Percentiles rank a stretch among this genome's conserved stretches.
Conservation (phyloP, 768 basidiomycete genomes). For the Xerocomus potaroensis region DNA sequence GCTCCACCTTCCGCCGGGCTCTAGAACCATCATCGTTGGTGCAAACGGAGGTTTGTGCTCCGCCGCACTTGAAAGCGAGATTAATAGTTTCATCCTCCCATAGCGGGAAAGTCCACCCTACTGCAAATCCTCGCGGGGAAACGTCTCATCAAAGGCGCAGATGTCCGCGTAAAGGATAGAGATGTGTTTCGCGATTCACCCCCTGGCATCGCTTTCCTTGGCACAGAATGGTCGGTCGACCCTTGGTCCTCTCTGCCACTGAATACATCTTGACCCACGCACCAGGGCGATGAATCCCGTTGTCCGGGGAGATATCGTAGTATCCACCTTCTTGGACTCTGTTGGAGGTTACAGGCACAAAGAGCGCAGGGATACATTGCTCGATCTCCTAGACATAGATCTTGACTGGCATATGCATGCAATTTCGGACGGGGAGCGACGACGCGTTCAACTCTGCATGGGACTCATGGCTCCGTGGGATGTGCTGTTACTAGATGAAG, state of each 20-base stretch:
- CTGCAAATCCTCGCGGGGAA: constrained; percentile 94
- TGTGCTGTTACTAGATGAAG: constrained; percentile 90
- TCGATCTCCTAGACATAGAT: constrained; percentile 93
- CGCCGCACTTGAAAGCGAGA: not conserved
- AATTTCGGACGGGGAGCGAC: constrained; percentile 94
- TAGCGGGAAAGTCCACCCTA: constrained; percentile 94
- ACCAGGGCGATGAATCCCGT: constrained; percentile 96
- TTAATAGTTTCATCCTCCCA: constrained; percentile 1
- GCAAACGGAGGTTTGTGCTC: constrained; percentile 80
- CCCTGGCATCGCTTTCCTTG: constrained; percentile 77
- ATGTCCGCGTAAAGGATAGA: constrained; percentile 66
- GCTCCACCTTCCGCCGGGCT: constrained; percentile 66
- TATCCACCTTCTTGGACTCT: constrained; percentile 93
- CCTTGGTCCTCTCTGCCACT: not conserved
- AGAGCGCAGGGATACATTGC: constrained; percentile 75
- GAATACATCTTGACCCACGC: not conserved
- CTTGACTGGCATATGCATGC: constrained; percentile 94
- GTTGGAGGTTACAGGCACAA: constrained; percentile 96
- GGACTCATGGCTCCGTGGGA: constrained; percentile 96
- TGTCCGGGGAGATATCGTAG: constrained; percentile 87
- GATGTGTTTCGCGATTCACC: constrained; percentile 92
- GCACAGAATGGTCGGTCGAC: constrained; percentile 81
- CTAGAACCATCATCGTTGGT: constrained; percentile 82
- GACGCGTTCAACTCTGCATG: constrained; percentile 90
- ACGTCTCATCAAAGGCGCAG: constrained; percentile 61